Evolutionary conservation across 1,284 basidiomycete species (phyloP), one percentile per base, ranked within the genome.

Genomic region (Coniferiporia weirii): DNA sequence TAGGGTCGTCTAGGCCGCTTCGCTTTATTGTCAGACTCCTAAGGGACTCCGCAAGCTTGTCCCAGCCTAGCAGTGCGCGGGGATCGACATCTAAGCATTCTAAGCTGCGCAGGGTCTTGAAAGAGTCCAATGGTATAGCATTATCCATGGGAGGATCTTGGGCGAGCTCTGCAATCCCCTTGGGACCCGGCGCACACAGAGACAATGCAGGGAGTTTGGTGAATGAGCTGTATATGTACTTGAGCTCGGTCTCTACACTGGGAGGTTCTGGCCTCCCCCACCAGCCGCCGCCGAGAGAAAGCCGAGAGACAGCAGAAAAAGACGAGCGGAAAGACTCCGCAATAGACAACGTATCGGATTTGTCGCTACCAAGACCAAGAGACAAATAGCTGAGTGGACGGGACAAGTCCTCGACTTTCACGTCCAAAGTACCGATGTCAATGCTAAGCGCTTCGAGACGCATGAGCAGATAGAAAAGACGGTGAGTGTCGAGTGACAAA

Each of bases 391-490:
- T 87, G 76, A 88, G 85, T 17, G 89, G 89, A 22, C 86, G 80
- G 40, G 85, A 84, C 10, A 87, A 85, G 62, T 75, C 80, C 66
- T 87, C 80, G 57, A 92, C 76, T 45, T 79, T 80, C 61, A 90
- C 82, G 69, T 96, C 93, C 59, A 96, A 79, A n/a, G 86, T 82
- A 54, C 93, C 93, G 38, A 91, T 79, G 53, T 83, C 74, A 57
- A 91, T 75, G 13, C 84, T 87, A 38, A 91, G 72, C 2, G 83
- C 91, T 71, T 96, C 93, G 64, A 95, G 80, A 49, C 91, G 87
- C 73, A 95, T 87, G 58, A 96, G 80, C 63, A 93, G 73, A 72
- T 95, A 96, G 79, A 90, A 93, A 10, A 96, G 81, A 66, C 89
- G 91, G 70, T 93, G 90, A 15, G 81, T 83, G 71, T 94, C 90